Conservation (phyloP, 495 filamentous ascomycete genomes). For the Lindgomyces ingoldianus region DNA sequence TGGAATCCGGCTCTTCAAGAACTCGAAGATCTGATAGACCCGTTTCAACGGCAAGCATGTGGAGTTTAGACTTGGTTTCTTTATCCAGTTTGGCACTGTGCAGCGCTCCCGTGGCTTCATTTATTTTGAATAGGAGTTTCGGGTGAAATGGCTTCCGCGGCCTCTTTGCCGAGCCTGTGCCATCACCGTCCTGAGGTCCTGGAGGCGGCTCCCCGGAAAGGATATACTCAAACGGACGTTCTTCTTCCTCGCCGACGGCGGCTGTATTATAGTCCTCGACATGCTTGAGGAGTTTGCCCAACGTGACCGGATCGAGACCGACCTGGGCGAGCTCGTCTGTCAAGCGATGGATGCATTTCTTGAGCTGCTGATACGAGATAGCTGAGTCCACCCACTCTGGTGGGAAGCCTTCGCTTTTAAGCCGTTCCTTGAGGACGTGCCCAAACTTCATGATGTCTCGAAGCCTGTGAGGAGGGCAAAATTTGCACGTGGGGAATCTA, state of each 20-base stretch:
- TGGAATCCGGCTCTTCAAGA: slow-evolving; percentile 27
- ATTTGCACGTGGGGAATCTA: slow-evolving; percentile 27
- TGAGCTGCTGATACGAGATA: slow-evolving; percentile 71
- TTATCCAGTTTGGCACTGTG: slow-evolving; percentile 58
- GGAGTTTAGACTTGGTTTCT: slow-evolving; percentile 55
- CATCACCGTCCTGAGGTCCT: background rate
- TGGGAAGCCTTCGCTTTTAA: slow-evolving; percentile 59
- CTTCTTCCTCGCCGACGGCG: slow-evolving; percentile 10
- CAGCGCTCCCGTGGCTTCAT: slow-evolving; percentile 53
- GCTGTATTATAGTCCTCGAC: slow-evolving; percentile 33
- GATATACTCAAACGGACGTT: slow-evolving; percentile 37
- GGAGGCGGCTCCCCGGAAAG: slow-evolving; percentile 8
- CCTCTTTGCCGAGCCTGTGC: background rate
- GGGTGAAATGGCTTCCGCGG: slow-evolving; percentile 49
- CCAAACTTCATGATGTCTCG: slow-evolving; percentile 67
- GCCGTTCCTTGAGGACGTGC: slow-evolving; percentile 62
- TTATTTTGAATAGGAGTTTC: slow-evolving; percentile 60
- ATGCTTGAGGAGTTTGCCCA: slow-evolving; percentile 52
- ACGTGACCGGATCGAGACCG: slow-evolving; percentile 62
- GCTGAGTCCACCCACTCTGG: slow-evolving; percentile 67
- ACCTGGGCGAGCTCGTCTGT: slow-evolving; percentile 59
- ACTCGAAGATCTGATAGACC: slow-evolving; percentile 35
- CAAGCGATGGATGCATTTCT: slow-evolving; percentile 73
- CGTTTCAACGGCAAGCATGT: slow-evolving; percentile 48
- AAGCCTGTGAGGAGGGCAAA: slow-evolving; percentile 18